These are phyloP conservation scores for Cryoendolithus antarcticus DNA, from an alignment of 2,329 filamentous ascomycete genomes.

Conservation along the genomic window DNA sequence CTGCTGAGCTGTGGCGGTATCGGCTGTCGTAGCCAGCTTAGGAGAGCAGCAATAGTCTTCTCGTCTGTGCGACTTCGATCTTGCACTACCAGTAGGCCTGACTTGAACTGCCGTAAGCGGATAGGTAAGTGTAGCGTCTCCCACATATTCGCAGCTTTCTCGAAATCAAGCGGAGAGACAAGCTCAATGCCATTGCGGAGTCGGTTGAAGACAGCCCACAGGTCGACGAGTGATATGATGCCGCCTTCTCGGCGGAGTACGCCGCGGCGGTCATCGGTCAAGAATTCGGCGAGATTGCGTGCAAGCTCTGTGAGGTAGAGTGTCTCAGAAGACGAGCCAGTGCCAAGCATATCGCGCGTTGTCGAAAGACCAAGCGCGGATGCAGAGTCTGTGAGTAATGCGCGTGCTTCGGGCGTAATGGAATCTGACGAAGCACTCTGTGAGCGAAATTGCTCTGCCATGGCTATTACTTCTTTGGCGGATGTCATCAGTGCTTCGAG, in stretches of 20 bases:
- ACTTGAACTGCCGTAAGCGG: constrained; percentile 77
- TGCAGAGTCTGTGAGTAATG: constrained; percentile 67
- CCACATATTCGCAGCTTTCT: constrained; percentile 80
- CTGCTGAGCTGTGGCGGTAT: no score
- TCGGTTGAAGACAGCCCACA: constrained; percentile 92
- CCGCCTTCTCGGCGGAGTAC: constrained; percentile 70
- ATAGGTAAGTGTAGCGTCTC: constrained; percentile 77
- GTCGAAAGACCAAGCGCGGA: constrained; percentile 80
- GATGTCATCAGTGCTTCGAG: constrained; percentile 95
- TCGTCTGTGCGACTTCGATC: constrained; percentile 79
- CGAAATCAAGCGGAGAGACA: constrained; percentile 85
- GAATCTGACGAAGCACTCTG: constrained; percentile 37
- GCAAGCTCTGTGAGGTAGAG: constrained; percentile 83
- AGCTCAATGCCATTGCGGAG: constrained; percentile 87
- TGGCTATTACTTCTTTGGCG: constrained; percentile 86
- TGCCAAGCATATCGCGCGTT: constrained; percentile 82
- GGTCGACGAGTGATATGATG: constrained; percentile 77
- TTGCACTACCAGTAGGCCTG: constrained; percentile 88
- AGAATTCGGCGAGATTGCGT: constrained; percentile 73
- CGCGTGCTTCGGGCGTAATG: constrained; percentile 54
- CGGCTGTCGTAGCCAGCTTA: constrained; percentile 60
- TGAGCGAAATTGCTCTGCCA: constrained; percentile 75
- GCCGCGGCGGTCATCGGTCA: constrained; percentile 72
- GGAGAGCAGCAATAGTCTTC: constrained; percentile 65
- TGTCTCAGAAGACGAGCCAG: constrained; percentile 61